Evolutionary conservation across 306 rosid genomes (phyloP).

Genomic region (Acacia confusa): DNA sequence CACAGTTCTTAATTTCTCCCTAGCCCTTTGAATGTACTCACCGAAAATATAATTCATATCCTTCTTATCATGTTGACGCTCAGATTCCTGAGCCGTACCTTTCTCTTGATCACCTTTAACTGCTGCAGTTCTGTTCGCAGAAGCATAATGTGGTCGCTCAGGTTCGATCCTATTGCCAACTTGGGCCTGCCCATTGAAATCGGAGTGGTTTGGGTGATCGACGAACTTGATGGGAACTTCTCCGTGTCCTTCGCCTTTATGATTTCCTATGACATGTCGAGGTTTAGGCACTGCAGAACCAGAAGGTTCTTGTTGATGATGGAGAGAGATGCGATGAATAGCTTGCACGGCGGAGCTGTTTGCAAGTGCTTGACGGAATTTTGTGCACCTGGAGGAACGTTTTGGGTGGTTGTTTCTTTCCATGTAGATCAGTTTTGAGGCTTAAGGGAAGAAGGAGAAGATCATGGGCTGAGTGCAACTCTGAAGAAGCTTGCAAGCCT

Average conservation of each 20-base stretch:
- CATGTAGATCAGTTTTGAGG: slow-evolving; percentile 24
- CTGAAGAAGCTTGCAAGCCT: slow-evolving; percentile 11
- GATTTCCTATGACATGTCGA: slow-evolving; percentile 22
- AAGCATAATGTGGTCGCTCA: neutral
- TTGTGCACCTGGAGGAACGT: slow-evolving; percentile 39
- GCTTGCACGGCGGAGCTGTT: slow-evolving; percentile 32
- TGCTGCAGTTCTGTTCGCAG: neutral
- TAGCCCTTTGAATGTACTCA: slow-evolving; percentile 39
- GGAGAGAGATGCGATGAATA: slow-evolving; percentile 33
- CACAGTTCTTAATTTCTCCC: slow-evolving; percentile 36
- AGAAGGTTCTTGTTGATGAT: slow-evolving; percentile 35
- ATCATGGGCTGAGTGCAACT: slow-evolving; percentile 24
- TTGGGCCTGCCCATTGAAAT: neutral
- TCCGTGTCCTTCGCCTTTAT: neutral
- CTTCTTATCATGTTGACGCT: slow-evolving; percentile 22
- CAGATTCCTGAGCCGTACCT: neutral
- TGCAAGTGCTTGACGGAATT: slow-evolving; percentile 47
- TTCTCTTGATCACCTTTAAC: neutral
- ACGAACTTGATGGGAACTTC: slow-evolving; percentile 38
- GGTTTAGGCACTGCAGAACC: slow-evolving; percentile 11
- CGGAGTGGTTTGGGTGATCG: slow-evolving; percentile 17
- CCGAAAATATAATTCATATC: slow-evolving; percentile 42
- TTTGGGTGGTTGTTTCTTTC: slow-evolving; percentile 35
- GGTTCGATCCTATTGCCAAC: neutral
- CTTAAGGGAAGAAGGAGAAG: neutral